Base-by-base conservation (phyloP, 1,284 basidiomycete species). In the Irpex lacteus region DNA sequence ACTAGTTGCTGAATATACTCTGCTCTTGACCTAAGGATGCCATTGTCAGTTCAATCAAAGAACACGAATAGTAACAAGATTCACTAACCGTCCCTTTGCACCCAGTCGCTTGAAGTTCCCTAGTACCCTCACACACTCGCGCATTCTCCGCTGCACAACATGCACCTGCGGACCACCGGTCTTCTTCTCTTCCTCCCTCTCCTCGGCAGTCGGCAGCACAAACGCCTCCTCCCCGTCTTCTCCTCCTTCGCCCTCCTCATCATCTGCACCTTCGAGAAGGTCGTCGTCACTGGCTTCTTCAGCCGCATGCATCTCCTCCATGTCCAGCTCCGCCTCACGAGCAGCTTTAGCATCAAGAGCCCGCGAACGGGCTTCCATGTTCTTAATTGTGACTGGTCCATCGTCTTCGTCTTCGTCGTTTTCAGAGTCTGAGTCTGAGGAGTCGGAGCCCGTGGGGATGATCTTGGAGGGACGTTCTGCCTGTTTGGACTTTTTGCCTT, bases 1-100 rank as follows among this genome's bases (percentile, higher is more conserved):
- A 97, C 80, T 55, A 99, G 81, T 76, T 98, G 97, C 52, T 93
- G 88, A 55, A 92, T 83, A 71, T 98, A 96, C 73, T 99, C 98
- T 50, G 94, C 86, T 60, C 96, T 82, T 69, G 94, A 85, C 70
- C 95, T 93, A 72, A 65, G 58, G 64, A 49, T 67, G 69, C 63
- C 2, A 52, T 59, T 18, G 44, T 11, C 44, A 60, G 9, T 7
- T 15, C 8, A 50, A 26, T 9, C 9, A 53, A 53, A 53, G 18
- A 21, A 47, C n/a, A 47, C n/a, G 47, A 36, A 19, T 55, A 44
- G 68, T 60, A 62, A 53, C 50, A 61, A 54, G 3, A 26, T 44
- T 9, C 44, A 63, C 90, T 72, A 70, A 93, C 93, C 92, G 86
- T 66, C 89, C 90, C 67, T 86, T 80, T 63, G 85, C 85, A 18